Conservation (phyloP, 352 stramenopile genomes). For the Pythium folliculosum region DNA sequence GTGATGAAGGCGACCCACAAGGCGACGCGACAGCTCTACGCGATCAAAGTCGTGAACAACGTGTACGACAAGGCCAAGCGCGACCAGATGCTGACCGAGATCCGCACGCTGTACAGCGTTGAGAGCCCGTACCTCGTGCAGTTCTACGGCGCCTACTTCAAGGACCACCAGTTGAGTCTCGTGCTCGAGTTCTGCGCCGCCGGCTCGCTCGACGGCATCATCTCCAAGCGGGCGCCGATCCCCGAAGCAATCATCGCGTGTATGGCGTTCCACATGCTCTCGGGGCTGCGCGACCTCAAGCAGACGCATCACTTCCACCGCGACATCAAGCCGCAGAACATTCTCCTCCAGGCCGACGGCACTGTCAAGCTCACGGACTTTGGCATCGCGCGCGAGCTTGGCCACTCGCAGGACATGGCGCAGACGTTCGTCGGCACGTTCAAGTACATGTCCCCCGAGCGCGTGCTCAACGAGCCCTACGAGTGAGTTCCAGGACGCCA, state of each 20-base stretch:
- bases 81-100: conserved; percentile 78
- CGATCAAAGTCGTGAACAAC: conserved; percentile 74
- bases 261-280: conserved; percentile 65
- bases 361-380: conserved; percentile 86
- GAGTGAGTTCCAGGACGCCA: conserved; percentile 40
- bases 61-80: conserved; percentile 78
- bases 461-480: conserved; percentile 84
- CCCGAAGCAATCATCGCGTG: conserved; percentile 54
- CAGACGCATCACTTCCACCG: conserved; percentile 86
- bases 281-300: conserved; percentile 63
- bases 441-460: conserved; percentile 93
- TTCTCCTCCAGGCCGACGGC: conserved; percentile 83
- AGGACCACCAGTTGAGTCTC: conserved; percentile 67
- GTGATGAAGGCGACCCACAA: conserved; percentile 58
- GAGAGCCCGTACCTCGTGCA: conserved; percentile 63
- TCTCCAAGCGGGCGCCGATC: conserved; percentile 26
- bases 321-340: conserved; percentile 94
- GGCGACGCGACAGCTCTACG: conserved; percentile 43
- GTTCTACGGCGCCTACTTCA: conserved; percentile 75
- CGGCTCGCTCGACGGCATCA: conserved; percentile 61
- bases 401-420: conserved; percentile 73
- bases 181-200: conserved; percentile 67
- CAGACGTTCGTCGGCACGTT: conserved; percentile 91
- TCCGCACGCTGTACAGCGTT: conserved; percentile 74
- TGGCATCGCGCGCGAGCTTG: conserved; percentile 63